Evolutionary conservation across 495 filamentous ascomycete genomes (phyloP), one percentile per base, ranked within the genome.

Genomic region (Penicillium cataractarum): DNA sequence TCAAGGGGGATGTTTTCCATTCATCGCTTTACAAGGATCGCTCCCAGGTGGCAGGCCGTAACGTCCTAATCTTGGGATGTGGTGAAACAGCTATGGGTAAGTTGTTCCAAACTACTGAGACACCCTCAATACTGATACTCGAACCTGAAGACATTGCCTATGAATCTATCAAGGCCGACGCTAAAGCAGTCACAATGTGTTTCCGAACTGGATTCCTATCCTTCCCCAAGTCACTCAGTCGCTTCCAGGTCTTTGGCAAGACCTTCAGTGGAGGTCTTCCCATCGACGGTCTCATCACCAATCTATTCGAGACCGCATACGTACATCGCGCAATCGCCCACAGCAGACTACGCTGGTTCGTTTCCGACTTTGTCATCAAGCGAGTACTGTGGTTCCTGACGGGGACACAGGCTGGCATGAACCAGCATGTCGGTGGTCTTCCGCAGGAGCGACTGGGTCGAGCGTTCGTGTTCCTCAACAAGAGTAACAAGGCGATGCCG

Each of bases 21-120:
- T 66, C 64, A 40, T 57, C 64, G n/a, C 60, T 46, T 5, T 66
- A 66, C 42, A 66, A 66, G 22, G 42, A 42, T 35, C 57, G 63
- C 7, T 54, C 35, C 31, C 59, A 63, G 50, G 60, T 63, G 19
- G 60, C 64, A 53, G 60, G 64, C 8, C 57, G 52, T 26, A 62
- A 56, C 4, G 60, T 66, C 10, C 57, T 66, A 0, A 46, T 66
- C 12, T 31, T 66, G 21, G 64, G 64, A 27, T 63, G 60, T 37
- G 64, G 64, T 17, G 64, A 66, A 55, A 66, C 64, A n/a, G 64
- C 60, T 0, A 66, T 66, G 64, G 64, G 63, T 65, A 12, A 61
- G 63, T 61, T 22, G 2, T 22, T 22, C 29, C 12, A 4, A n/a
- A 22, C 0, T 10, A 21, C 2, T 12, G 22, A 21, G 9, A 8